phyloP scores from a whole-genome alignment of 192 early-diverging fungal genomes.

The Ambispora gerdemannii region DNA sequence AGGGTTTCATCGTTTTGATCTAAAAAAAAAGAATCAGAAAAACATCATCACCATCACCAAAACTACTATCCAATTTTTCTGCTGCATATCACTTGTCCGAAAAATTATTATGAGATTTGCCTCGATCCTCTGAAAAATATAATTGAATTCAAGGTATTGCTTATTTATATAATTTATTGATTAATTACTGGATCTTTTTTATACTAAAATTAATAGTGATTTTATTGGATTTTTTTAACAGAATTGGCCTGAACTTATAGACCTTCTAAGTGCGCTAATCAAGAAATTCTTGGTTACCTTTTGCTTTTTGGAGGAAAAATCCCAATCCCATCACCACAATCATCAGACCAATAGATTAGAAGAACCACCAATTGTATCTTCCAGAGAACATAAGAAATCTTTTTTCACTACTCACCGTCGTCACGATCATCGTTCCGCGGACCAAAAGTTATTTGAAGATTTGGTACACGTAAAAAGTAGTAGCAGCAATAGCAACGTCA shows the following conservation, averaged over 20 bases:
- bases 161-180: not conserved
- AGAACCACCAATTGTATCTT: no score
- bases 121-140: constrained; percentile 54
- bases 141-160: constrained; percentile 50
- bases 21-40: no score
- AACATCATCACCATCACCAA: not conserved
- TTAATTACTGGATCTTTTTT: not conserved
- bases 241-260: constrained; percentile 29
- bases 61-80: constrained; percentile 50
- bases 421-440: no score
- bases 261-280: constrained; percentile 29
- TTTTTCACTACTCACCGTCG: no score
- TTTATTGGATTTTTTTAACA: not conserved
- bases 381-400: no score
- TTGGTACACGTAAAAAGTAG: constrained; percentile 30
- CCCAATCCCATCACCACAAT: no score
- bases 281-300: constrained; percentile 36
- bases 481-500: no score
- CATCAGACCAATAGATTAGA: no score
- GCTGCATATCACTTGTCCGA: constrained; percentile 47
- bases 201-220: not conserved
- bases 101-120: constrained; percentile 48
- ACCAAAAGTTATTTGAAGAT: constrained; percentile 33
- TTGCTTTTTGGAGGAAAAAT: constrained; percentile 18
- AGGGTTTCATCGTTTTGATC: no score